Base-by-base conservation (phyloP, 768 basidiomycete species). In the Ramaria sp. region DNA sequence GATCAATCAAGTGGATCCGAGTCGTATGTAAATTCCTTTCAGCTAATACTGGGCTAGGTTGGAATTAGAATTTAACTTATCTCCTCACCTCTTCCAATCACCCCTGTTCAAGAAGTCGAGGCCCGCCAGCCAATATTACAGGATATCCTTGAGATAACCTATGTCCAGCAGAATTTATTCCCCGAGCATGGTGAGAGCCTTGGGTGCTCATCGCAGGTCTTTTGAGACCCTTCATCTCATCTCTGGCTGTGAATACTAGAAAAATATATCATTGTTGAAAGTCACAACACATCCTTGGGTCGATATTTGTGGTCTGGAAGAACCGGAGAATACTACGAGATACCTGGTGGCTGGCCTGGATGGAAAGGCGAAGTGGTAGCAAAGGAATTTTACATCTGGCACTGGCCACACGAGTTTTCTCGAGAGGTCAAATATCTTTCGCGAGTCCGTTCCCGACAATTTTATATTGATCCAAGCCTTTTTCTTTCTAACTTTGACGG, bases 311-410 rank as follows among this genome's bases (percentile, higher is more conserved):
- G 50, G 50, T 51, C 50, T 8, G 50, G 50, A 37, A 20, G 50
- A 25, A 51, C 27, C 15, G 49, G 49, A 15, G 50, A 38, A 51
- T 51, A 51, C 18, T 51, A 51, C 38, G 50, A 51, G n/a, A 30
- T 51, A 2, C 38, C 38, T 41, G 45, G 45, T 24, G 25, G 8
- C 1, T 51, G 50, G 50, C 50, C 50, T 12, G 18, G 34, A 37
- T 51, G 32, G 50, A 25, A 51, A 9, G 32, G 34, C 15, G 20
- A 36, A 6, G 38, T 51, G 1, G 34, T 51, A 22, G 22, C 32
- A 3, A 51, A 51, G 32, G 24, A 51, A 18, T 51, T 51, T 28
- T 51, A 51, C 20, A 51, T 38, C 32, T 51, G 50, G 50, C 38
- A 41, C 18, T 51, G 34, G 27, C 34, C 34, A 8, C 24, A 37